phyloP scores from a whole-genome alignment of 139 green algal species.

The Picochlorum sp. region DNA sequence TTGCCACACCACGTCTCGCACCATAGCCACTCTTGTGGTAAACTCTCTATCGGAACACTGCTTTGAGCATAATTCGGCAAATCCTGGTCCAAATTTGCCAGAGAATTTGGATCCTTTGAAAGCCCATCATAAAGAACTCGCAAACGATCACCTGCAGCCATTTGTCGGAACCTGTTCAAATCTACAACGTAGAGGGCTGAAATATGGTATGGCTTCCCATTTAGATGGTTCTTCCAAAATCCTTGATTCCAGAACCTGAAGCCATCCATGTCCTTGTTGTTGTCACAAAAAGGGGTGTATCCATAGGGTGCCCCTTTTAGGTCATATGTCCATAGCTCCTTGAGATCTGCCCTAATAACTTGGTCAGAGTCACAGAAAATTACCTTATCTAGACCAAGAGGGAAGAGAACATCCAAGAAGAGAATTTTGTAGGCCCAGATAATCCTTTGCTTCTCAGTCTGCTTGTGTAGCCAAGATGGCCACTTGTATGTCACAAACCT shows the following conservation, averaged over 20 bases:
- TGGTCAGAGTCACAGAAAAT: constrained; percentile 98
- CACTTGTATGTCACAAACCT: constrained; percentile 98
- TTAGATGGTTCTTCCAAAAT: constrained; percentile 93
- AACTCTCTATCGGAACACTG: constrained; percentile 76
- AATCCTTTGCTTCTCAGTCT: constrained; percentile 87
- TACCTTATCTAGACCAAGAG: constrained; percentile 76
- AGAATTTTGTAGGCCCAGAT: constrained; percentile 97
- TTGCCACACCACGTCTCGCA: constrained; percentile 99
- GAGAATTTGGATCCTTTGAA: constrained; percentile 84
- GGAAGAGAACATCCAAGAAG: constrained; percentile 98
- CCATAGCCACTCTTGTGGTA: constrained; percentile 96
- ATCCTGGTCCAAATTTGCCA: constrained; percentile 97
- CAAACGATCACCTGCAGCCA: constrained; percentile 69
- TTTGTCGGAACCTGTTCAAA: constrained; percentile 68
- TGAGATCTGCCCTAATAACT: constrained; percentile 83
- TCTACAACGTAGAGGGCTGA: constrained; percentile 93
- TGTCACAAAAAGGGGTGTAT: constrained; percentile 98
- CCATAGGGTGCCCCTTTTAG: constrained; percentile 78
- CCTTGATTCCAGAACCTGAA: constrained; percentile 98
- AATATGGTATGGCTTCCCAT: constrained; percentile 95
- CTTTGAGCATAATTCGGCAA: constrained; percentile 94
- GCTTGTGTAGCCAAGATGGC: constrained; percentile 91
- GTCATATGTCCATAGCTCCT: constrained; percentile 88
- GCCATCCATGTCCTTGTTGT: constrained; percentile 92
- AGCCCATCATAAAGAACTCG: constrained; percentile 91